Percentiles rank a stretch among this genome's conserved stretches.
These are phyloP conservation scores for Calonectria pseudoreteaudii DNA, from an alignment of 2,329 filamentous ascomycete species.

Conservation along the genomic window DNA sequence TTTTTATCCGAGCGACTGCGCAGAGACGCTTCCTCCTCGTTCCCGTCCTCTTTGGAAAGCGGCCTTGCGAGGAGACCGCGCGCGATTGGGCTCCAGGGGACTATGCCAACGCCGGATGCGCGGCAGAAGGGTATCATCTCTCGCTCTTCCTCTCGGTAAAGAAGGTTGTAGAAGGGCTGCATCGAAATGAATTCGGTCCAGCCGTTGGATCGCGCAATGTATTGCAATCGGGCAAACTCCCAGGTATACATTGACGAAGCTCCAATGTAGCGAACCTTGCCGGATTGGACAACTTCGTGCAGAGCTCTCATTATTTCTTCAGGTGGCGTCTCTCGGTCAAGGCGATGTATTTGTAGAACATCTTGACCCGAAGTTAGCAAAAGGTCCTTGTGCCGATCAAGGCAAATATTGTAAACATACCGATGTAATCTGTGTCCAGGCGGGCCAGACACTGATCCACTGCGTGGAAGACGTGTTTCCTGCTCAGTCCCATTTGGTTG, in stretches of 20 bases:
- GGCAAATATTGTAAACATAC: slow-evolving; percentile 44
- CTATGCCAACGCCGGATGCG: slow-evolving; percentile 50
- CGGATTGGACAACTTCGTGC: slow-evolving; percentile 68
- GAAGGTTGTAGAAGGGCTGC: slow-evolving; percentile 69
- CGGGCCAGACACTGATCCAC: slow-evolving; percentile 70
- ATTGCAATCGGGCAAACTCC: slow-evolving; percentile 64
- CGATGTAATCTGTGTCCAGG: slow-evolving; percentile 68
- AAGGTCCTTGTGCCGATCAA: slow-evolving; percentile 55
- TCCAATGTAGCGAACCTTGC: slow-evolving; percentile 67
- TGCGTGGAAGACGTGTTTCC: slow-evolving; percentile 74
- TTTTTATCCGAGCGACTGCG: slow-evolving; percentile 38
- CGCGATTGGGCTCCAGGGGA: slow-evolving; percentile 51
- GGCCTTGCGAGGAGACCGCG: slow-evolving; percentile 48
- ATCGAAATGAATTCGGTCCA: slow-evolving; percentile 71
- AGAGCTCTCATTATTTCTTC: slow-evolving; percentile 70
- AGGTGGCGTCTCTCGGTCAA: slow-evolving; percentile 60
- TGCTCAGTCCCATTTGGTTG: slow-evolving; percentile 64
- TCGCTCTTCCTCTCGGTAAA: slow-evolving; percentile 70
- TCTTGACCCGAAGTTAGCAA: slow-evolving; percentile 47
- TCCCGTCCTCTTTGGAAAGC: slow-evolving; percentile 23
- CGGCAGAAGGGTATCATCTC: slow-evolving; percentile 54
- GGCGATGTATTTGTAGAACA: slow-evolving; percentile 71
- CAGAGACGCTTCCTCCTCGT: slow-evolving; percentile 21
- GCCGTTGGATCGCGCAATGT: slow-evolving; percentile 63
- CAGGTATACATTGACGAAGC: slow-evolving; percentile 62